These are phyloP conservation scores for Areca catechu DNA, from an alignment of 176 grass and related monocot species.

Conservation along the genomic window DNA sequence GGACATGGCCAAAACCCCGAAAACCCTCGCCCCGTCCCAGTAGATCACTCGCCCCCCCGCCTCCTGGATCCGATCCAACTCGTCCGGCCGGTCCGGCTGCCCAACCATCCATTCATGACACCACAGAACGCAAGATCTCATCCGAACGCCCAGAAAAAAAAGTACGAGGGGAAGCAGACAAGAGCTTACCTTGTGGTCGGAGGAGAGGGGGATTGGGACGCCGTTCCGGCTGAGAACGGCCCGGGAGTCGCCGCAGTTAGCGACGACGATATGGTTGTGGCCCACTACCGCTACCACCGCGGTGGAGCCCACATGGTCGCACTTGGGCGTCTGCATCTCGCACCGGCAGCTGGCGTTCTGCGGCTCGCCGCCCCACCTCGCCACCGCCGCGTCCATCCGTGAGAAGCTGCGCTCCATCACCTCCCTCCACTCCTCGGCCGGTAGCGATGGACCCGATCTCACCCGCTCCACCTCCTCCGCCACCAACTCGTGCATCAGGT, in stretches of 20 bases:
- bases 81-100: constrained; percentile 86
- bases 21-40: constrained; percentile 83
- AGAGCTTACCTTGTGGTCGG: constrained; percentile 67
- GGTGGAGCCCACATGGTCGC: constrained; percentile 84
- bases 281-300: constrained; percentile 65
- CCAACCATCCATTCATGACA: constrained; percentile 3
- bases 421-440: constrained; percentile 30
- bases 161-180: not conserved
- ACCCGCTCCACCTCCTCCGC: constrained; percentile 37
- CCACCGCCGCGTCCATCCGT: constrained; percentile 52
- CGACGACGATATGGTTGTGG: constrained; percentile 46
- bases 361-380: constrained; percentile 27
- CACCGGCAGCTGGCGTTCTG: constrained; percentile 51
- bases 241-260: constrained; percentile 83
- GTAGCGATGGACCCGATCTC: not conserved
- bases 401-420: constrained; percentile 80
- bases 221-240: constrained; percentile 75
- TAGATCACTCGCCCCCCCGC: constrained; percentile 87
- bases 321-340: constrained; percentile 60
- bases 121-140: not conserved
- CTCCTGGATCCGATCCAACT: constrained; percentile 74
- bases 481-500: constrained; percentile 64
- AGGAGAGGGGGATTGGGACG: constrained; percentile 44
- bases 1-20: constrained; percentile 90
- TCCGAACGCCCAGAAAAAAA: not conserved